phyloP scores from a whole-genome alignment of 73 alveolate genomes.

The Paramecium pentaurelia region DNA sequence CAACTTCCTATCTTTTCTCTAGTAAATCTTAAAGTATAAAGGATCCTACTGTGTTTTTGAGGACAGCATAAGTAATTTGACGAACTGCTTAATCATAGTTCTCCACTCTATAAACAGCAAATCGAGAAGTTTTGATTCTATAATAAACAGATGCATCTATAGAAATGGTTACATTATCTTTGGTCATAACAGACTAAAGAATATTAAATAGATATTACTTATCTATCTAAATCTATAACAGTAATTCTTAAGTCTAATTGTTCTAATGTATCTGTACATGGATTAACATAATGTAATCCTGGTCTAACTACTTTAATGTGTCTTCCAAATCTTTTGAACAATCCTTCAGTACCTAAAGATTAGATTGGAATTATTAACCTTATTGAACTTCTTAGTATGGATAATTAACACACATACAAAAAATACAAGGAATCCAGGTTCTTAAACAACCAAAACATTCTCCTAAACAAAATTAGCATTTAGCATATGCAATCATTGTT shows the following conservation, averaged over 20 bases:
- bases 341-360: conserved; percentile 26
- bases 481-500: conserved; percentile 52
- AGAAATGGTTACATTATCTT: conserved; percentile 58
- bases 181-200: conserved; percentile 46
- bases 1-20: conserved; percentile 58
- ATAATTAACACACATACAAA: conserved; percentile 57
- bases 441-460: conserved; percentile 60
- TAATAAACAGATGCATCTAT: conserved; percentile 63
- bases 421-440: conserved; percentile 63
- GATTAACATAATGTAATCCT: conserved; percentile 61
- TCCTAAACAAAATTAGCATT: conserved; percentile 47
- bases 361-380: background rate
- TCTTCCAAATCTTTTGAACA: conserved; percentile 59
- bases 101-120: conserved; percentile 60
- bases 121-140: conserved; percentile 54
- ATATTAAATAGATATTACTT: background rate
- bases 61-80: conserved; percentile 52
- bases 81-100: conserved; percentile 50
- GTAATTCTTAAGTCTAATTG: conserved; percentile 36
- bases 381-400: conserved; percentile 55
- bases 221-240: conserved; percentile 55
- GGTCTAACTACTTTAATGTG: conserved; percentile 53
- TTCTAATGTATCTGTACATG: conserved; percentile 52
- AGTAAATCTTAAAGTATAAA: conserved; percentile 47
- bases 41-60: conserved; percentile 51